Base-by-base conservation (phyloP, 1,284 basidiomycete species). In the Puccinia novopanici region DNA sequence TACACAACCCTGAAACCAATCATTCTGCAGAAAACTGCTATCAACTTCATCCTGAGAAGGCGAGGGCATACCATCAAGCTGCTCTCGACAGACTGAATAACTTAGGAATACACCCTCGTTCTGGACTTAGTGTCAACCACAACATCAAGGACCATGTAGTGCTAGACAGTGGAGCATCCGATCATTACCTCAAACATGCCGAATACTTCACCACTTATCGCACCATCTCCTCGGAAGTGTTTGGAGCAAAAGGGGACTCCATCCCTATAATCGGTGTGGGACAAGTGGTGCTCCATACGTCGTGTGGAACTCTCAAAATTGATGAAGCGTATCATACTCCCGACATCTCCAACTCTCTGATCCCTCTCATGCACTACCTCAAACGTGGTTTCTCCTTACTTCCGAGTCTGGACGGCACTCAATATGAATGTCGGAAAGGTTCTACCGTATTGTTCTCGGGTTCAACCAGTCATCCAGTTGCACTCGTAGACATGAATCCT, bases 81-180 rank as follows among this genome's bases (percentile, higher is more conserved):
- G 67, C 45, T 6, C n/a, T 70, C 2, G 67, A 70, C 3, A 10
- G n/a, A 1, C 2, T 70, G n/a, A 50, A 50, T 5, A 2, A 1
- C 61, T 6, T 15, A 8, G 37, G 48, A 13, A 27, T 70, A 1
- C 24, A 70, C 30, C 67, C 67, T 30, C 30, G 24, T n/a, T 48
- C 67, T 8, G 67, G 67, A 1, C 42, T 70, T 0, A 50, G n/a
- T 24, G 13, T 27, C 2, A 27, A 3, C 3, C 10, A 17, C 6
- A 15, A 27, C 2, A 17, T 70, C 48, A 50, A 2, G 0, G 52
- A 73, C 30, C 8, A 19, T 10, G 27, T 57, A 40, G 30, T 73
- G 17, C 48, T 73, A n/a, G n/a, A 73, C 30, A 73, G 71, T 55
- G 71, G 71, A 0, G 71, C 52, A 0, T 73, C 71, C 0, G 50